Evolutionary conservation across 129 eudicot species (phyloP).

Genomic region (Centrapalus pauciflorus): DNA sequence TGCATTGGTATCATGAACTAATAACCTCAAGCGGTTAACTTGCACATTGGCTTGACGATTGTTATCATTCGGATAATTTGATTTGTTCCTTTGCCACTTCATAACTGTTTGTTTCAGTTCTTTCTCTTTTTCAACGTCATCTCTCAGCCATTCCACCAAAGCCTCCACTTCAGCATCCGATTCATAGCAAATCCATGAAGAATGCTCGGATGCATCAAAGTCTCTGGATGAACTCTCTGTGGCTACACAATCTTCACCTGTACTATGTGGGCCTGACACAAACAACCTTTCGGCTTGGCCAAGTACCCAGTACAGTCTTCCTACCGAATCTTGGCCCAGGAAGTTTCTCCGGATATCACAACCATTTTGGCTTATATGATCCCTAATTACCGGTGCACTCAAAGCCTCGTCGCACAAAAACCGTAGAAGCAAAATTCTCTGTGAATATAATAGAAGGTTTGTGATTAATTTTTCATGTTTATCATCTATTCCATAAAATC

Average conservation of each 20-base stretch:
- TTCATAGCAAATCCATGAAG: conserved; percentile 64
- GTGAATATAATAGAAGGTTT: conserved; percentile 21
- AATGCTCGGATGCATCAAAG: conserved; percentile 27
- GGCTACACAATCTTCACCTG: conserved; percentile 13
- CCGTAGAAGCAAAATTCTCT: conserved; percentile 73
- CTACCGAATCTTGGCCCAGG: conserved; percentile 77
- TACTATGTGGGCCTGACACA: conserved; percentile 29
- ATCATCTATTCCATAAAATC: neutral
- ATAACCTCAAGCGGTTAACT: conserved; percentile 20
- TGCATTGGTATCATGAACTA: conserved; percentile 46
- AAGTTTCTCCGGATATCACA: conserved; percentile 54
- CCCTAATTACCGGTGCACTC: conserved; percentile 50
- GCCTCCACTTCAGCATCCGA: conserved; percentile 55
- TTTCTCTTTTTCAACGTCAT: conserved; percentile 53
- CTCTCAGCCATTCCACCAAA: conserved; percentile 63
- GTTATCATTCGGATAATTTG: conserved; percentile 18
- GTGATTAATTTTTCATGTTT: neutral
- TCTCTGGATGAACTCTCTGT: conserved; percentile 14
- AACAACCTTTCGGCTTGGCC: conserved; percentile 45
- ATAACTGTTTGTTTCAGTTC: conserved; percentile 58
- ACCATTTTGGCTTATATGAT: conserved; percentile 50
- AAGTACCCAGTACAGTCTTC: conserved; percentile 70
- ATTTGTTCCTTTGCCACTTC: conserved; percentile 44
- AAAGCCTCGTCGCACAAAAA: conserved; percentile 77
- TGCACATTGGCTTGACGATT: conserved; percentile 14